phyloP scores from a whole-genome alignment of 768 basidiomycete species.

The Suillus decipiens region DNA sequence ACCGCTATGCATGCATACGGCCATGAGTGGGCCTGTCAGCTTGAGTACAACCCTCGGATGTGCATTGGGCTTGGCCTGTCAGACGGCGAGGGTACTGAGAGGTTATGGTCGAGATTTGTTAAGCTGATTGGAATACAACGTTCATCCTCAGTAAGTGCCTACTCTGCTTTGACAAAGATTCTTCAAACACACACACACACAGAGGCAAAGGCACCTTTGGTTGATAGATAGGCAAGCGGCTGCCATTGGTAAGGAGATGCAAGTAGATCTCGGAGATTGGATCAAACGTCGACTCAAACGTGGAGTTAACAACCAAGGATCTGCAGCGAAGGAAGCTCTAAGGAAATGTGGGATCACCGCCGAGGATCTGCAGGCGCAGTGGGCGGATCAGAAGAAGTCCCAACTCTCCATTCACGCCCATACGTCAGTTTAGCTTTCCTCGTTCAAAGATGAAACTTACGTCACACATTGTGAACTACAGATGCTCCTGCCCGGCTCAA shows the following conservation, averaged over 20 bases:
- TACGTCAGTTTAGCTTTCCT: not conserved
- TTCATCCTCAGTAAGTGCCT: constrained; percentile 32
- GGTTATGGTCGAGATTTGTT: constrained; percentile 36
- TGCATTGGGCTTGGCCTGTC: constrained; percentile 8
- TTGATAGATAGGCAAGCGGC: constrained; percentile 34
- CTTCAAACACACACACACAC: not conserved
- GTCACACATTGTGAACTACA: constrained; percentile 17
- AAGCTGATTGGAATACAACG: constrained; percentile 38
- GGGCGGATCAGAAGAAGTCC: not conserved
- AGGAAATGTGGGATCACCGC: not conserved
- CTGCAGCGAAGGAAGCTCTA: not conserved
- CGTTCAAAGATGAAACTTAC: constrained; percentile 17
- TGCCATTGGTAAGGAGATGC: constrained; percentile 27
- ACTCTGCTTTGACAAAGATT: not conserved
- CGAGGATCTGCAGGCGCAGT: not conserved
- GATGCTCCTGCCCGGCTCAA: constrained; percentile 33
- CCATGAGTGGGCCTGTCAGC: constrained; percentile 36
- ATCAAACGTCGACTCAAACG: constrained; percentile 22
- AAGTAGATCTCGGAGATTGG: constrained; percentile 35
- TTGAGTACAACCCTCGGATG: constrained; percentile 6
- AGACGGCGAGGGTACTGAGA: constrained; percentile 15
- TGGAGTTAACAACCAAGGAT: constrained; percentile 16
- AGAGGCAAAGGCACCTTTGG: constrained; percentile 31
- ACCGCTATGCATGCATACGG: constrained; percentile 43
- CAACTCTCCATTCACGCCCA: not conserved